phyloP scores from a whole-genome alignment of 306 rosid species.

The Cicer chorassanicum region DNA sequence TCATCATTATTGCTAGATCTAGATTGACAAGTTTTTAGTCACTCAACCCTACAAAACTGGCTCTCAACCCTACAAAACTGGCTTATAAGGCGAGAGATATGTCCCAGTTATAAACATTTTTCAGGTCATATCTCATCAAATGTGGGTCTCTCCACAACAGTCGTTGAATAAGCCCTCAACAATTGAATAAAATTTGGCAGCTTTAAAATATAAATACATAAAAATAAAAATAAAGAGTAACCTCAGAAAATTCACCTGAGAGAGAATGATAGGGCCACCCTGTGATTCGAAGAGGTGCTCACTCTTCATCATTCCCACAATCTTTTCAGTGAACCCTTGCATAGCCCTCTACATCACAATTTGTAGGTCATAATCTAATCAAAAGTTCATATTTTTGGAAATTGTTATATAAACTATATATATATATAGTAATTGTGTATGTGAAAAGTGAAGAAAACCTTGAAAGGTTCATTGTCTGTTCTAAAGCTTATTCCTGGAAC shows the following conservation, averaged over 20 bases:
- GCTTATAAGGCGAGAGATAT: no score
- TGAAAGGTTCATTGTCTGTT: slow-evolving; percentile 98
- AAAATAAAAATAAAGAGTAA: neutral
- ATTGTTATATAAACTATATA: neutral
- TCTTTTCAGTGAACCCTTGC: slow-evolving; percentile 94
- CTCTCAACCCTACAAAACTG: neutral
- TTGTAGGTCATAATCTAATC: slow-evolving; percentile 20
- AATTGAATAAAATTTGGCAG: neutral
- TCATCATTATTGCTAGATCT: slow-evolving; percentile 36
- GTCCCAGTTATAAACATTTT: no score
- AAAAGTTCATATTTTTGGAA: neutral
- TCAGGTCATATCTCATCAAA: no score
- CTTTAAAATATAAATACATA: neutral
- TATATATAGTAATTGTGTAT: neutral
- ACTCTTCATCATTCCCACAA: slow-evolving; percentile 95
- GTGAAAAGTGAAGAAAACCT: slow-evolving; percentile 55
- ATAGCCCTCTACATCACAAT: slow-evolving; percentile 77
- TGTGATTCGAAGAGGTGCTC: slow-evolving; percentile 87
- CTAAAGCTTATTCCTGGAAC: slow-evolving; percentile 98
- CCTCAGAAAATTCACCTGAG: slow-evolving; percentile 67
- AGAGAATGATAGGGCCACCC: slow-evolving; percentile 98
- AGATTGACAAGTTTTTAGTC: neutral
- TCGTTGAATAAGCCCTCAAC: neutral
- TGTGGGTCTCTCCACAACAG: no score
- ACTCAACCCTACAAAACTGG: neutral